phyloP scores from a whole-genome alignment of 108 stramenopile species.

The Parietichytrium sp. region DNA sequence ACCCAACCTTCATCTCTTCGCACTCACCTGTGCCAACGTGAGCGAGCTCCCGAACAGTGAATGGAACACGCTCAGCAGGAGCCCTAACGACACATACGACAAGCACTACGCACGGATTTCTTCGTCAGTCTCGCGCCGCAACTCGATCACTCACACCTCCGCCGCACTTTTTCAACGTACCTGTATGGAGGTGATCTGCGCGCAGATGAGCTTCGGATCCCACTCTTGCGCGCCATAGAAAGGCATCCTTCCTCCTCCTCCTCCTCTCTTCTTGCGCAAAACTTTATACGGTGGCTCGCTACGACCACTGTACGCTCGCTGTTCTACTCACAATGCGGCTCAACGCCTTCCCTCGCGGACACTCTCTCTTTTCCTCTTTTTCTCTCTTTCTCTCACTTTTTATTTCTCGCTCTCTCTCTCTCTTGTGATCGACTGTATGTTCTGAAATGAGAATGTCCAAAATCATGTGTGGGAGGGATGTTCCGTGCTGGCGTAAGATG shows the following conservation, averaged over 20 bases:
- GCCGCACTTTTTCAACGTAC: neutral
- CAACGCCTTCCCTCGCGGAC: too few relatives aligned
- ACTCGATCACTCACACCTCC: neutral
- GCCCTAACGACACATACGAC: neutral
- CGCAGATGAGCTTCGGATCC: conserved; percentile 36
- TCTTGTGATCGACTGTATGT: too few relatives aligned
- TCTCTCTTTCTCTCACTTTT: too few relatives aligned
- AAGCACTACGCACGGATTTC: neutral
- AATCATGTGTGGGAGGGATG: too few relatives aligned
- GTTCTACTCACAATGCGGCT: too few relatives aligned
- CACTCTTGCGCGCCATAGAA: conserved; percentile 32
- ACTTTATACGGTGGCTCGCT: too few relatives aligned
- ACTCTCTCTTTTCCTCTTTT: too few relatives aligned
- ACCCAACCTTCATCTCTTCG: neutral
- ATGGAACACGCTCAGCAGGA: conserved; percentile 25
- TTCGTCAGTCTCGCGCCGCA: neutral
- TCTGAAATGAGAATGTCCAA: too few relatives aligned
- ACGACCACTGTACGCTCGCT: too few relatives aligned
- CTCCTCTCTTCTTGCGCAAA: too few relatives aligned
- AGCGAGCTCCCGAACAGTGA: neutral
- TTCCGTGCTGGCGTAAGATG: too few relatives aligned
- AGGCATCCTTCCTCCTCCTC: conserved; percentile 20
- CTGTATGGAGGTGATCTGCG: neutral
- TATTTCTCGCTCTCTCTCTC: too few relatives aligned
- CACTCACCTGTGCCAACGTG: conserved; percentile 33